Base-by-base conservation (phyloP, 2,329 filamentous ascomycete species). In the Dothistroma pini region DNA sequence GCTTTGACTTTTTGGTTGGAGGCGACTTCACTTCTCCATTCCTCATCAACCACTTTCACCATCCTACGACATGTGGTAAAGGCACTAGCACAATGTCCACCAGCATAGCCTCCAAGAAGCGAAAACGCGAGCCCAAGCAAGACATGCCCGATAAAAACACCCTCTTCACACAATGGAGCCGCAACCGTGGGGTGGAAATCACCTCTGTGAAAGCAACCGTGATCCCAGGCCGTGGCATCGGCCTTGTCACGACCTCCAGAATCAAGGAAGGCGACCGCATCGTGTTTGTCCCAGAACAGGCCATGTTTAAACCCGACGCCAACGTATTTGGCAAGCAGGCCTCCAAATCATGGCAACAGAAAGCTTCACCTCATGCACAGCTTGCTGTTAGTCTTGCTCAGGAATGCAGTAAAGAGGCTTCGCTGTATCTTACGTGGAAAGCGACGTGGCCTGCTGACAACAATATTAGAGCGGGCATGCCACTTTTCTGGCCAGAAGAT, bases 181-280 rank as follows among this genome's bases (percentile, higher is more conserved):
- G 80, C 49, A 75, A 77, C 1, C 81, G 85, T 60, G 89, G 89
- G 14, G 83, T 96, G 31, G 75, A 81, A 38, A 83, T 91, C 66
- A 81, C 88, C 68, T 87, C 86, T 31, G 85, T 96, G 53, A 79
- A 79, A 2, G 87, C 91, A 5, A 82, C 85, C 47, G 79, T 79
- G 44, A 86, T 96, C 16, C 84, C 87, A 6, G 89, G 87, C 1
- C 83, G 89, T 58, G 92, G 92, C 31, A 83, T 95, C 57, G 92
- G 93, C 52, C 86, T 96, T 59, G 81, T 93, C 55, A 88, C 91
- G 5, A 87, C 84, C 12, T 81, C 83, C 31, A 77, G 82, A 14
- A 81, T 95, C 63, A 78, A 88, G 77, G 78, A 81, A 75, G 81
- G 80, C 58, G 83, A 89, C 62, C 75, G 78, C 8, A 76, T 95